Evolutionary conservation across 106 monocot species (phyloP), one percentile per base, ranked within the genome.

Genomic region (Narthecium ossifragum): DNA sequence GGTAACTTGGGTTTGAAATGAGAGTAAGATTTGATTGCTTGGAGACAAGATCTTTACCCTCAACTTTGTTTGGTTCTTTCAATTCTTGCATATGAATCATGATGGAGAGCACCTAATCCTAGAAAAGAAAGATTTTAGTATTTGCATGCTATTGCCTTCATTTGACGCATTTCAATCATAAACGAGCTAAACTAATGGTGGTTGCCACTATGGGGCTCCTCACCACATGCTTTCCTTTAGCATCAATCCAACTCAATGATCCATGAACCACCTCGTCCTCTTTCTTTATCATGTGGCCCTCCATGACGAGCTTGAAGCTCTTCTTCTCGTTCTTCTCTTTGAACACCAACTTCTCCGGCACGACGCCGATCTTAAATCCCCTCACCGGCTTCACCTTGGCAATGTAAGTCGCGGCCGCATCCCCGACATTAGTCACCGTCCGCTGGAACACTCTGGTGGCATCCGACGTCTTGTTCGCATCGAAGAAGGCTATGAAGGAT

Each of bases 361-460:
- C 49, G 6, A 90, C 75, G n/a, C 40, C 64, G 15, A 90, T 46
- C 12, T n/a, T 14, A 28, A 90, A 55, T 34, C 81, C 85, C 30
- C 60, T 75, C 45, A 69, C 26, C 1, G 51, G 21, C 63, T 24
- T 26, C 70, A 82, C 70, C 46, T 40, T 39, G 2, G 77, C 81
- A 10, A 13, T 54, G 64, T 90, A 90, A 11, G 53, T 73, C 53
- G 57, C 63, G 6, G 26, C 22, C 43, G 54, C 66, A 14, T 67
- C 71, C 1, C 65, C 90, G 6, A 90, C 85, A 31, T 90, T 90
- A 2, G 85, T 90, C 61, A 90, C 68, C 38, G 72, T 75, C 55
- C 90, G 38, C 15, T 14, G 45, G 52, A 90, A 85, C 53, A 39
- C 67, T 33, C 40, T 15, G 11, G 33, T 23, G n/a, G 25, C 17